phyloP scores from a whole-genome alignment of 2,329 filamentous ascomycete species.

The Rutstroemia sp. region DNA sequence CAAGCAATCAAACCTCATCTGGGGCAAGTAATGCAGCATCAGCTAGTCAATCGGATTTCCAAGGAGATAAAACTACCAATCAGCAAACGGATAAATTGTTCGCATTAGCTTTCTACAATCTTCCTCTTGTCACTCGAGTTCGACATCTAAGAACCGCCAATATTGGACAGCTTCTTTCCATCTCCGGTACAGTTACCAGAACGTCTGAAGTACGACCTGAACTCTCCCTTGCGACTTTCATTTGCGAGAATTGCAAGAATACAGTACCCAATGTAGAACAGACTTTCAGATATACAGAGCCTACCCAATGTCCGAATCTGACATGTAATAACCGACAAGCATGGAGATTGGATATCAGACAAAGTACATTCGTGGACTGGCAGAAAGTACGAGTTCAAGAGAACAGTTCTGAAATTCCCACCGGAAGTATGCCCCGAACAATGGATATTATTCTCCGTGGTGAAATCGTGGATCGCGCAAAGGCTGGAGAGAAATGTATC shows the following conservation, averaged over 20 bases:
- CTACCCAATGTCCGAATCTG: slow-evolving; percentile 85
- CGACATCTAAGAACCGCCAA: slow-evolving; percentile 67
- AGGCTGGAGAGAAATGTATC: slow-evolving; percentile 96
- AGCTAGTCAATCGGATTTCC: slow-evolving; percentile 52
- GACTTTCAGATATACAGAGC: slow-evolving; percentile 95
- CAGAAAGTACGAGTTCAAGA: slow-evolving; percentile 98
- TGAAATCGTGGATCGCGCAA: slow-evolving; percentile 95
- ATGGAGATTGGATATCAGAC: slow-evolving; percentile 96
- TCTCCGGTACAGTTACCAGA: slow-evolving; percentile 92
- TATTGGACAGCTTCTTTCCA: slow-evolving; percentile 88
- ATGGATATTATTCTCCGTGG: slow-evolving; percentile 95
- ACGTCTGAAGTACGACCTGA: slow-evolving; percentile 97
- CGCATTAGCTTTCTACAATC: slow-evolving; percentile 66
- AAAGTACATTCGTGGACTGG: slow-evolving; percentile 98
- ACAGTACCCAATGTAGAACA: slow-evolving; percentile 90
- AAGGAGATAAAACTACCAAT: slow-evolving; percentile 71
- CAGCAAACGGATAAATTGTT: slow-evolving; percentile 98
- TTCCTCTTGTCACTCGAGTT: slow-evolving; percentile 41
- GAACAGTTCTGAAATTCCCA: slow-evolving; percentile 96
- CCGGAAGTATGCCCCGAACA: slow-evolving; percentile 95
- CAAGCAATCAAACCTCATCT: slow-evolving; percentile 64
- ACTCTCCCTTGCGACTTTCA: slow-evolving; percentile 84
- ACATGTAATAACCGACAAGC: slow-evolving; percentile 82
- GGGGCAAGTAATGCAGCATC: slow-evolving; percentile 56
- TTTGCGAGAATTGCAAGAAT: slow-evolving; percentile 79